Evolutionary conservation across 345 rosid species (phyloP).

Genomic region (Passiflora organensis): DNA sequence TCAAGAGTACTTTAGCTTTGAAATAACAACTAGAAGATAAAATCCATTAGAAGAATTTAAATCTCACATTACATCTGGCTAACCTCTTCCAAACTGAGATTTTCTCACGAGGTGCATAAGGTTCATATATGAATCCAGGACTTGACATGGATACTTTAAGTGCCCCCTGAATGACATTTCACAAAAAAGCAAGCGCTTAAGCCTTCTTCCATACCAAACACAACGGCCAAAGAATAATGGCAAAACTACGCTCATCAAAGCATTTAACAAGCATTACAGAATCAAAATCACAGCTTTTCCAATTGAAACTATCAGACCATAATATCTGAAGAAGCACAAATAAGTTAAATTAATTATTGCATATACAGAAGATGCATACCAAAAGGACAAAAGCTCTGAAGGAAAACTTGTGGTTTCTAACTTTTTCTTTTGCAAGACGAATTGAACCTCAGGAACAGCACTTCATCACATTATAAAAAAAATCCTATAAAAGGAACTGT

Average conservation of each 20-base stretch:
- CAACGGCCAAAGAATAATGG: neutral
- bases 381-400: neutral
- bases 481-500: too few species aligned
- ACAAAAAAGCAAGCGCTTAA: slow-evolving; percentile 12
- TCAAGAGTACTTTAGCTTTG: too few species aligned
- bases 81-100: slow-evolving; percentile 85
- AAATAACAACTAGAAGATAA: neutral
- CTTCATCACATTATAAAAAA: too few species aligned
- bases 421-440: neutral
- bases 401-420: slow-evolving; percentile 2
- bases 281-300: neutral
- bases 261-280: neutral
- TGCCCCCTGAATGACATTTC: slow-evolving; percentile 50
- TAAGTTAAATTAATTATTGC: neutral
- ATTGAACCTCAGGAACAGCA: too few species aligned
- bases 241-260: too few species aligned
- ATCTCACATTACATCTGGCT: slow-evolving; percentile 9
- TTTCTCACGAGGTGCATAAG: slow-evolving; percentile 57
- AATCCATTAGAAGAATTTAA: slow-evolving; percentile 4
- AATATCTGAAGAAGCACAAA: neutral
- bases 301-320: neutral
- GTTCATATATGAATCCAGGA: slow-evolving; percentile 90
- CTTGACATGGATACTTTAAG: slow-evolving; percentile 62
- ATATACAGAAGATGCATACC: neutral
- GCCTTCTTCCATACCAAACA: neutral